Evolutionary conservation across 2,329 filamentous ascomycete genomes (phyloP).

Genomic region (Eutypella sp.): DNA sequence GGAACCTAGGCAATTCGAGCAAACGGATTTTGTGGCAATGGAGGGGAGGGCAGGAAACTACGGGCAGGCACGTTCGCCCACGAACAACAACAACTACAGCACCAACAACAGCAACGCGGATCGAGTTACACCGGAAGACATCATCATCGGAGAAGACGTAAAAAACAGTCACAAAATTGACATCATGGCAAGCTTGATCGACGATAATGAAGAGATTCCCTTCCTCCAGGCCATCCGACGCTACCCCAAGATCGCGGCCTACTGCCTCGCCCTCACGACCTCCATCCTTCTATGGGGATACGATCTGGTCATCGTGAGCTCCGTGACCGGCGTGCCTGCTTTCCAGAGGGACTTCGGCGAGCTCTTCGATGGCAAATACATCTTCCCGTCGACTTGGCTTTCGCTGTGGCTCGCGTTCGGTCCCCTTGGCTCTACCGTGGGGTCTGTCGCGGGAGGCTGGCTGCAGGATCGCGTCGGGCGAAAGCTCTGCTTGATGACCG

Average conservation of each 20-base stretch:
- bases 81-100: not conserved
- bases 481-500: conserved; percentile 29
- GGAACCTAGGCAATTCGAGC: no score
- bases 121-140: not conserved
- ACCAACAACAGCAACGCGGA: not conserved
- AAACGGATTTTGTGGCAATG: no score
- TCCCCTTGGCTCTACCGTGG: conserved; percentile 33
- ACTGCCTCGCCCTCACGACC: conserved; percentile 6
- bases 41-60: no score
- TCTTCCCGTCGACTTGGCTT: conserved; percentile 39
- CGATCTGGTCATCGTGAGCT: conserved; percentile 7
- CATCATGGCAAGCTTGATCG: no score
- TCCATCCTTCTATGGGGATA: conserved; percentile 7
- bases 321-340: conserved; percentile 1
- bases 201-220: conserved; percentile 1
- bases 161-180: no score
- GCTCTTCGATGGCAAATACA: conserved; percentile 24
- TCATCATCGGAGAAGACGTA: not conserved
- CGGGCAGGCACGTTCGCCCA: no score
- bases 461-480: conserved; percentile 37
- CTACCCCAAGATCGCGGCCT: conserved; percentile 5
- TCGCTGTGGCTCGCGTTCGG: conserved; percentile 38
- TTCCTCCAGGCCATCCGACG: conserved; percentile 1
- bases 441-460: conserved; percentile 31
- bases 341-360: conserved; percentile 28